Base-by-base conservation (phyloP, 345 rosid genomes). In the Salix udensis region DNA sequence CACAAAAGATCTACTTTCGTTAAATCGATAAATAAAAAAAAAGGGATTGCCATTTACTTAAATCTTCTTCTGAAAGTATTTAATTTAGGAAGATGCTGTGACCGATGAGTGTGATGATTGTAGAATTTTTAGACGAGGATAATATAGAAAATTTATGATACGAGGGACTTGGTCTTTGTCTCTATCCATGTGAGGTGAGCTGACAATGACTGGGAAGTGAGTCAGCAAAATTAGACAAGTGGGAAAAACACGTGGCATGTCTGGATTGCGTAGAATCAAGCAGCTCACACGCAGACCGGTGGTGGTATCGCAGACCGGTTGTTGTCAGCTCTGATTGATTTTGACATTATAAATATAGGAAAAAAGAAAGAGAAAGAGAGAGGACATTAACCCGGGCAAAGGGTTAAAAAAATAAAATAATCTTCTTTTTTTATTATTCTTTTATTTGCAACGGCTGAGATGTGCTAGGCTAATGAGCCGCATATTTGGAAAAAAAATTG, bases 171-270 rank as follows among this genome's bases (percentile, higher is more conserved):
- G 30, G 67, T 67, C 62, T 2, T 7, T 2, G 9, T 70, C 79
- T 81, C 7, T 87, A 84, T 80, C 87, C 89, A 26, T 19, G 40
- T 5, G 1, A 31, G 14, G 23, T 0, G 64, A 58, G 28, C 24
- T 58, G 64, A 58, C 64, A 9, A 8, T 23, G 64, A 58, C 28
- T 2, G 1, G 10, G 28, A 58, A 58, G 10, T 58, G 64, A 58
- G 64, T 23, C 64, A n/a, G 64, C 64, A 58, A 58, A 58, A 23
- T n/a, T 12, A 58, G 14, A 28, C 14, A 11, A 0, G 64, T 58
- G 64, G 64, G 10, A 10, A 23, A 55, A 58, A 10, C 64, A 26
- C 23, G 11, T 9, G 26, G 14, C 62, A 55, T n/a, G 62, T 58
- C 28, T 1, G 61, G 26, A 55, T n/a, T 8, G 61, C 11, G 26